Evolutionary conservation across 495 filamentous ascomycete genomes (phyloP).

Genomic region (Sordaria brevicollis): DNA sequence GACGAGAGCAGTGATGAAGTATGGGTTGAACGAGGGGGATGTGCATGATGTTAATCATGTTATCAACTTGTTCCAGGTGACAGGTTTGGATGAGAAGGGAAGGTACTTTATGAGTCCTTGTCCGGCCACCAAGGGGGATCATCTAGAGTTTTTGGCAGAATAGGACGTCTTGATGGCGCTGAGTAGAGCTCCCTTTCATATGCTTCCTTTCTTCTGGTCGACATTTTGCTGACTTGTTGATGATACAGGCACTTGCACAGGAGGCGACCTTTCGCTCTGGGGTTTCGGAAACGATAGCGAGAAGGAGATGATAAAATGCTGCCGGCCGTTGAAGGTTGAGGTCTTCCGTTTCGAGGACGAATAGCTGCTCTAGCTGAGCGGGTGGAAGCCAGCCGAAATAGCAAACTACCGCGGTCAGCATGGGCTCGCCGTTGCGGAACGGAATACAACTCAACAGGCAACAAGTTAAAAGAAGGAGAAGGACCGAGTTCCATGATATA

Average conservation of each 20-base stretch:
- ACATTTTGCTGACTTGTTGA: conserved; percentile 14
- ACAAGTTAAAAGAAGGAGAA: not conserved
- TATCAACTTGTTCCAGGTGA: conserved; percentile 74
- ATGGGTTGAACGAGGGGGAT: conserved; percentile 58
- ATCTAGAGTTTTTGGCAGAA: conserved; percentile 71
- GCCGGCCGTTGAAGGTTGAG: conserved; percentile 61
- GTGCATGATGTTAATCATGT: conserved; percentile 72
- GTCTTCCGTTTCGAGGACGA: conserved; percentile 51
- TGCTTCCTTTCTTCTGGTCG: conserved; percentile 24
- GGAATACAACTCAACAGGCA: not conserved
- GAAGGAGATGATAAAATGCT: conserved; percentile 58
- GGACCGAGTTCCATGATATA: not conserved
- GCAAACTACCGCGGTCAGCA: conserved; percentile 57
- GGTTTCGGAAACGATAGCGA: conserved; percentile 59
- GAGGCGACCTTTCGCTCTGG: conserved; percentile 63
- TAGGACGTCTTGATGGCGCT: conserved; percentile 64
- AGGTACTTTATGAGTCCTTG: conserved; percentile 69
- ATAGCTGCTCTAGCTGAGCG: conserved; percentile 35
- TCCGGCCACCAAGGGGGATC: conserved; percentile 54
- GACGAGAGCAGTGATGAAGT: conserved; percentile 55
- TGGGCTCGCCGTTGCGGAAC: conserved; percentile 37
- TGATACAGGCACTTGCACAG: conserved; percentile 32
- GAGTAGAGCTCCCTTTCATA: conserved; percentile 40
- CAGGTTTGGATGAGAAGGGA: conserved; percentile 58
- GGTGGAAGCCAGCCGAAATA: conserved; percentile 49